Conservation (phyloP, 352 stramenopile genomes). For the Phytopythium aichiense region DNA sequence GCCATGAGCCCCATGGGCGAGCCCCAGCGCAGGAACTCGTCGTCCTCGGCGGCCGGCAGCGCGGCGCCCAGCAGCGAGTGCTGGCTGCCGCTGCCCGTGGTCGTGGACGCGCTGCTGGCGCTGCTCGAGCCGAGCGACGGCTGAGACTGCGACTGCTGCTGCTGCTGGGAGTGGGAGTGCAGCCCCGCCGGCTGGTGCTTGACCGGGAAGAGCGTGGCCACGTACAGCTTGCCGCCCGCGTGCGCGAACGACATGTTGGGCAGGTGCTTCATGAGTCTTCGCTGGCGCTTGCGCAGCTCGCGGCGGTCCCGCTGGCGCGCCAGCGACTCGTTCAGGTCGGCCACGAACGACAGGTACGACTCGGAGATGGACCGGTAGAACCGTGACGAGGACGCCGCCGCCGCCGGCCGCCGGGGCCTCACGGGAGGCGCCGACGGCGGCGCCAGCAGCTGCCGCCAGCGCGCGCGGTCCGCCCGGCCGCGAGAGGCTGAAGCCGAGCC, state of each 20-base stretch:
- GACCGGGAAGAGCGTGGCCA: constrained; percentile 43
- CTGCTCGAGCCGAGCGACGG: background rate
- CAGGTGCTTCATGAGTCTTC: constrained; percentile 57
- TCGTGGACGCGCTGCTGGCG: background rate
- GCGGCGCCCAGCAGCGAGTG: constrained; percentile 13
- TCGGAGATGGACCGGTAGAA: constrained; percentile 41
- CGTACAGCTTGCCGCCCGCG: constrained; percentile 51
- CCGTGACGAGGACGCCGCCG: constrained; percentile 22
- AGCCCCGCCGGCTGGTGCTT: constrained; percentile 16
- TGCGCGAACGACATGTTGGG: constrained; percentile 77
- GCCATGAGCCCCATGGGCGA: constrained; percentile 57
- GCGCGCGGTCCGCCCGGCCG: background rate
- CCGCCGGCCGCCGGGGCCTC: background rate
- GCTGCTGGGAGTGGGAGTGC: background rate
- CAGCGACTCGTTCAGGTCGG: constrained; percentile 34
- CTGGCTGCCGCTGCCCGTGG: constrained; percentile 17
- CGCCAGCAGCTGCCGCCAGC: background rate
- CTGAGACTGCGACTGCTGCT: background rate
- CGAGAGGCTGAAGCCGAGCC: background rate
- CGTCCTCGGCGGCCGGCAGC: constrained; percentile 2
- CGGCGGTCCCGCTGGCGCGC: constrained; percentile 43
- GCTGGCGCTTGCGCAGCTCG: constrained; percentile 41
- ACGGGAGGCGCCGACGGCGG: constrained; percentile 4
- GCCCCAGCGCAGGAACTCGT: constrained; percentile 57
- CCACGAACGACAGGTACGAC: constrained; percentile 37